phyloP scores from a whole-genome alignment of 1,284 basidiomycete genomes.

The Trichosporon ovoides region DNA sequence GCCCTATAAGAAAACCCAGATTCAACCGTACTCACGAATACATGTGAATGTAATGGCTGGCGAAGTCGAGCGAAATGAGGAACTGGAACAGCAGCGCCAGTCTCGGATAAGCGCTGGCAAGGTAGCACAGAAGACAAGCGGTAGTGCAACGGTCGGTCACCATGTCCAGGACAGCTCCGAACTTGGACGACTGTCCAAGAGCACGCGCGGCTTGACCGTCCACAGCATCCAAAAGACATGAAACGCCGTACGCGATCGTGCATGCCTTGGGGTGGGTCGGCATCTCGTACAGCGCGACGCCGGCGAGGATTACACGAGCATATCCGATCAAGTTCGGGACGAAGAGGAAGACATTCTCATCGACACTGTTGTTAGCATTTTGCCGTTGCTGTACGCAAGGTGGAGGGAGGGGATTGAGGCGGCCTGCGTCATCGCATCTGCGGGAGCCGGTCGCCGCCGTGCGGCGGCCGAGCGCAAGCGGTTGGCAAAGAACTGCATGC shows the following conservation, averaged over 20 bases:
- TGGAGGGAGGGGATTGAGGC: not conserved
- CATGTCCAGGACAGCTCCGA: constrained; percentile 98
- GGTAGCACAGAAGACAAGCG: constrained; percentile 87
- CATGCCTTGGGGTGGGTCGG: constrained; percentile 87
- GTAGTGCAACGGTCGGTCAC: constrained; percentile 99
- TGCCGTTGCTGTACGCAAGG: not conserved
- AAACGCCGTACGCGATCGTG: constrained; percentile 83
- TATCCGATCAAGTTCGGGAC: constrained; percentile 97
- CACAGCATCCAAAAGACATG: constrained; percentile 91
- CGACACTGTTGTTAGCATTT: constrained; percentile 22
- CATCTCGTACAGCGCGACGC: constrained; percentile 87
- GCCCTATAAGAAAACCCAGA: not conserved
- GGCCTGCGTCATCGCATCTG: constrained; percentile 3
- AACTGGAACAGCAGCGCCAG: constrained; percentile 85
- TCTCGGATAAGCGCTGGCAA: constrained; percentile 67
- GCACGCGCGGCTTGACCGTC: constrained; percentile 92
- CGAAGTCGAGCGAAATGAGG: constrained; percentile 95
- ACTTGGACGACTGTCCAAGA: constrained; percentile 85
- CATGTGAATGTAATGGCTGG: constrained; percentile 99
- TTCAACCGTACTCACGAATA: constrained; percentile 65
- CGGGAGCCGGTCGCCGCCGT: not conserved
- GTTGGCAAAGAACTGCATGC: no score
- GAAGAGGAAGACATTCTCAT: constrained; percentile 91
- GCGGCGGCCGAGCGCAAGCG: not conserved
- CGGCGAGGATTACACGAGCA: constrained; percentile 83